Conservation (phyloP, 805 yeast species). For the Ogataea ganodermae region DNA sequence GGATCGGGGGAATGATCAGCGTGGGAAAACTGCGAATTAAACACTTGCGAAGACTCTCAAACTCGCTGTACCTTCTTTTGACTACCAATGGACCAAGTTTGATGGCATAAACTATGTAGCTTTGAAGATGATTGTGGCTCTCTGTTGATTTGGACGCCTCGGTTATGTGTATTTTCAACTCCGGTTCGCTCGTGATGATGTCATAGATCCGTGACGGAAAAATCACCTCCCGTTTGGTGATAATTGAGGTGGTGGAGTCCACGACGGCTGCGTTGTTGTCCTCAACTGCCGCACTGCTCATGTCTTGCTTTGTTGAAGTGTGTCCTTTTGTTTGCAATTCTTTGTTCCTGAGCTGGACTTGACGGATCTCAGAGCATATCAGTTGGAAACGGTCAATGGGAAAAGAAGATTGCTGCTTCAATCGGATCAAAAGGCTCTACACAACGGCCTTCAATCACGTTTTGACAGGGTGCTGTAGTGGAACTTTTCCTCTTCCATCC, state of each 20-base stretch:
- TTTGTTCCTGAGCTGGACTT: too few species aligned
- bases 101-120: constrained; percentile 81
- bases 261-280: constrained; percentile 15
- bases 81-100: constrained; percentile 60
- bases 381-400: too few species aligned
- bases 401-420: too few species aligned
- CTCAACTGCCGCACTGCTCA: constrained; percentile 4
- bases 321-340: neutral
- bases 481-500: neutral
- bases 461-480: neutral
- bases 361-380: too few species aligned
- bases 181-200: constrained; percentile 20
- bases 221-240: constrained; percentile 24
- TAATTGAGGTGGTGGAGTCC: constrained; percentile 23
- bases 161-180: constrained; percentile 42
- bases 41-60: constrained; percentile 76
- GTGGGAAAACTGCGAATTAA: constrained; percentile 77
- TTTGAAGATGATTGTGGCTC: constrained; percentile 48
- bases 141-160: constrained; percentile 90
- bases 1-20: constrained; percentile 88
- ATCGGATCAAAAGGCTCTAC: too few species aligned
- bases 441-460: too few species aligned
- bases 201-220: constrained; percentile 29
- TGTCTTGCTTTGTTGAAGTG: neutral
- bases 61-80: constrained; percentile 88